These are phyloP conservation scores for Sporobolomyces roseus DNA, from an alignment of 768 basidiomycete species.

Conservation along the genomic window DNA sequence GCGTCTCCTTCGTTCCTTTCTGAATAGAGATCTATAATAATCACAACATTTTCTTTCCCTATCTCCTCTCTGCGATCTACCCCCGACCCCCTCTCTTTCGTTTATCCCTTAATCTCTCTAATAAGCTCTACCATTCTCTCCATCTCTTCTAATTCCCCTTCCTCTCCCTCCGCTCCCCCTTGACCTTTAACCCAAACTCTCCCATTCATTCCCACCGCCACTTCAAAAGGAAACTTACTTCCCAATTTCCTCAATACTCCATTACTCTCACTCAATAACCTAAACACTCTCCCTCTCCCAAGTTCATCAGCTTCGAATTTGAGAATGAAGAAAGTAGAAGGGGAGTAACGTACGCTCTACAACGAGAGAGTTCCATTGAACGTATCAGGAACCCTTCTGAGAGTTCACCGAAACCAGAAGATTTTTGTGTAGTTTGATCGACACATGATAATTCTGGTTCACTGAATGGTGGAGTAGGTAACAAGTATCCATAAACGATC, in stretches of 20 bases:
- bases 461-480: conserved; percentile 93
- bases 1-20: too few species aligned
- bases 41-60: too few species aligned
- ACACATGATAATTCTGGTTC: conserved; percentile 97
- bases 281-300: conserved; percentile 47
- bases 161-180: conserved; percentile 53
- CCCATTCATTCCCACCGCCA: conserved; percentile 85
- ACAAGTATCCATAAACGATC: conserved; percentile 84
- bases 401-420: conserved; percentile 89
- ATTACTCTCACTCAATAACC: conserved; percentile 73
- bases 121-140: conserved; percentile 74
- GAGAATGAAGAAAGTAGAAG: background rate
- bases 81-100: too few species aligned
- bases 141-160: conserved; percentile 61
- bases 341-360: conserved; percentile 60
- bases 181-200: conserved; percentile 71
- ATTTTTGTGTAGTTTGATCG: conserved; percentile 83
- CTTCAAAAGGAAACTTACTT: conserved; percentile 75
- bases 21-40: too few species aligned
- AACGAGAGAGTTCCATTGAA: conserved; percentile 72
- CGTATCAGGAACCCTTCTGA: conserved; percentile 79
- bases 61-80: too few species aligned
- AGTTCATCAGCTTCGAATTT: background rate
- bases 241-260: conserved; percentile 79
- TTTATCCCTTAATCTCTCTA: conserved; percentile 46